Evolutionary conservation across 306 rosid species (phyloP), one percentile per base, ranked within the genome.

Genomic region (Dryas alaskensis): DNA sequence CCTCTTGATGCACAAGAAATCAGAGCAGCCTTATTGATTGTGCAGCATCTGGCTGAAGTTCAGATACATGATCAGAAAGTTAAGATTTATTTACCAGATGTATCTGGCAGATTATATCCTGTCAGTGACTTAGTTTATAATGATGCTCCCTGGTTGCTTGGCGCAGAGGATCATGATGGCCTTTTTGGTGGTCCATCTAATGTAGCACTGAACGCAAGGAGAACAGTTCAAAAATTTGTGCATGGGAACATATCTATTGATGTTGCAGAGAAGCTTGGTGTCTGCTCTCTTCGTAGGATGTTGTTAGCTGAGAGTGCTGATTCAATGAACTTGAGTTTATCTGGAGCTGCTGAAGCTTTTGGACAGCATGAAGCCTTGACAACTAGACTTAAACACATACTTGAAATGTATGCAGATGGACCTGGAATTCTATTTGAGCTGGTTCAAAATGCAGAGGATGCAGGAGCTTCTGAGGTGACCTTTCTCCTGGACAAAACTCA

Each of bases 351-450:
- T 22, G 97, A 91, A 84, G 98, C 98, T 73, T 93, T 93, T 89
- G 98, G 98, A 42, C 98, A 93, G 84, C 97, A 93, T 47, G 98
- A 91, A 82, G 98, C 98, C 60, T 82, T 93, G 90, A 93, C 98
- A 44, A 93, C 96, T 54, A 91, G 97, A 79, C 98, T 93, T 77
- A 91, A 90, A 82, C 98, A 93, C 82, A 93, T 93, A 84, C 98
- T 93, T 83, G 96, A 93, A 84, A 93, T 93, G 97, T 93, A 93
- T 85, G 98, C 94, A 50, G 98, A 93, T 91, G 98, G 98, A 61
- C 94, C 96, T 75, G 98, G 97, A 60, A 89, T 94, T 85, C 87
- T 93, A 46, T 91, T 88, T 81, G 98, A 93, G 88, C 86, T 93
- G 75, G 92, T 93, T 65, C 97, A 93, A 81, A 93, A 93, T 87